Conservation (phyloP, 176 grass and related monocot species). For the Cocos nucifera region DNA sequence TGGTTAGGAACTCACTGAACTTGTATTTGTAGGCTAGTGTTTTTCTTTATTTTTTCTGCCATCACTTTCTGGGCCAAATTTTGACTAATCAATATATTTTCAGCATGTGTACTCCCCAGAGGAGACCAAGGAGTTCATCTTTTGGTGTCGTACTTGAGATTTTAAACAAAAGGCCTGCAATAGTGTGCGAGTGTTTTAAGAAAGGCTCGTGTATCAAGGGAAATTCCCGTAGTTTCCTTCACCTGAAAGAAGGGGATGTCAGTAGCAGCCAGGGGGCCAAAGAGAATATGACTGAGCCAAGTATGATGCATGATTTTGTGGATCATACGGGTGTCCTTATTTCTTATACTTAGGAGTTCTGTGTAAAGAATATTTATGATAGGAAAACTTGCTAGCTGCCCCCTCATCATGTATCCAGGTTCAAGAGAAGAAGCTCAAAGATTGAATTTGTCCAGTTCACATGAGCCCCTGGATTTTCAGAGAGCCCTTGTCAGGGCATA, state of each 20-base stretch:
- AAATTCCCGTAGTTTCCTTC: conserved; percentile 36
- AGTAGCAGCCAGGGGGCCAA: conserved; percentile 12
- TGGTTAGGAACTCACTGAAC: no score
- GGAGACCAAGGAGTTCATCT: conserved; percentile 34
- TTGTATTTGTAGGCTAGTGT: no score
- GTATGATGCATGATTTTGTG: conserved; percentile 23
- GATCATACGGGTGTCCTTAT: conserved; percentile 22
- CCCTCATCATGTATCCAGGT: conserved; percentile 15
- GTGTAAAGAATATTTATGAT: conserved; percentile 4
- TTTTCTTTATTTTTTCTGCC: no score
- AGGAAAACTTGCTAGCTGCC: no score
- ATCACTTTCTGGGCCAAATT: neutral
- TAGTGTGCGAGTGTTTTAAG: conserved; percentile 30
- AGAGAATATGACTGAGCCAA: conserved; percentile 16
- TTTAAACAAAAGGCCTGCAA: conserved; percentile 15
- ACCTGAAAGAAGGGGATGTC: conserved; percentile 30
- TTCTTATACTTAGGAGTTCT: neutral
- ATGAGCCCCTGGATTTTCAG: conserved; percentile 17
- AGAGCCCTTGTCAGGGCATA: conserved; percentile 34
- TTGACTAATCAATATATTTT: neutral
- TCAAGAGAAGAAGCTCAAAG: conserved; percentile 24
- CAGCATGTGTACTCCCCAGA: conserved; percentile 21
- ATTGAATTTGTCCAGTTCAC: conserved; percentile 15
- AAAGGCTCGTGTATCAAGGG: conserved; percentile 47
- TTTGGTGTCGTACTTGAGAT: conserved; percentile 18